Evolutionary conservation across 2,329 filamentous ascomycete genomes (phyloP).

Genomic region (Zymoseptoria passerinii): DNA sequence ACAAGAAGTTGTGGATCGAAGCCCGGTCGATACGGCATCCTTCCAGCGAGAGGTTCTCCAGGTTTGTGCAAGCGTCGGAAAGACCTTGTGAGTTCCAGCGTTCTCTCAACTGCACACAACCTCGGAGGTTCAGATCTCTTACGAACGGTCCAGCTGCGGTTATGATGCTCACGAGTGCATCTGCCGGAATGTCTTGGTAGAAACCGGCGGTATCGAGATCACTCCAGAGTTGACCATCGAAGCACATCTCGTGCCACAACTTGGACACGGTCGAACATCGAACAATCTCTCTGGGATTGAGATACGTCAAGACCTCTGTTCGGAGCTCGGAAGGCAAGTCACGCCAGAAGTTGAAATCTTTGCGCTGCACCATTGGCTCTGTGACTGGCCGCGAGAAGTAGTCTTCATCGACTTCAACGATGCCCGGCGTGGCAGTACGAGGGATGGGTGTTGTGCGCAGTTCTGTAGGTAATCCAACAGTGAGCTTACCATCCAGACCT

Average conservation of each 20-base stretch:
- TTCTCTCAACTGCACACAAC: constrained; percentile 81
- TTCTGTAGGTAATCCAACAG: constrained; percentile 57
- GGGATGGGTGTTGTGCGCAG: constrained; percentile 38
- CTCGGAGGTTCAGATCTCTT: constrained; percentile 79
- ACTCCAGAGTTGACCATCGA: constrained; percentile 90
- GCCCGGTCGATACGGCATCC: constrained; percentile 78
- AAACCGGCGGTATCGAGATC: constrained; percentile 69
- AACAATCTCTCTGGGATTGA: constrained; percentile 74
- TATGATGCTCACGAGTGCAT: constrained; percentile 77
- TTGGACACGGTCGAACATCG: constrained; percentile 69
- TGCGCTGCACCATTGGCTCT: constrained; percentile 27
- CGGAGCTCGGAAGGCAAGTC: constrained; percentile 76
- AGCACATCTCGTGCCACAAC: constrained; percentile 73
- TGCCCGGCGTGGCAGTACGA: constrained; percentile 25
- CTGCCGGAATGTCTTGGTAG: constrained; percentile 77
- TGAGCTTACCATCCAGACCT: constrained; percentile 41
- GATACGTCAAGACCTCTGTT: constrained; percentile 65
- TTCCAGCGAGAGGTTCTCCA: constrained; percentile 80
- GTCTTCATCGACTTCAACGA: constrained; percentile 34
- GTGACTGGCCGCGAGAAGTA: constrained; percentile 36
- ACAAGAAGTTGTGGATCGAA: constrained; percentile 67
- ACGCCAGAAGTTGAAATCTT: constrained; percentile 63
- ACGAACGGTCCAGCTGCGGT: constrained; percentile 80
- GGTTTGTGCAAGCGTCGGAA: constrained; percentile 75
- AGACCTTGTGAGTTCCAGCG: constrained; percentile 69